A percentile compares a stretch with the other conserved stretches of the same genome.
Conservation (phyloP, 1,139 yeast genomes). For the Candida tetrigidarum region DNA sequence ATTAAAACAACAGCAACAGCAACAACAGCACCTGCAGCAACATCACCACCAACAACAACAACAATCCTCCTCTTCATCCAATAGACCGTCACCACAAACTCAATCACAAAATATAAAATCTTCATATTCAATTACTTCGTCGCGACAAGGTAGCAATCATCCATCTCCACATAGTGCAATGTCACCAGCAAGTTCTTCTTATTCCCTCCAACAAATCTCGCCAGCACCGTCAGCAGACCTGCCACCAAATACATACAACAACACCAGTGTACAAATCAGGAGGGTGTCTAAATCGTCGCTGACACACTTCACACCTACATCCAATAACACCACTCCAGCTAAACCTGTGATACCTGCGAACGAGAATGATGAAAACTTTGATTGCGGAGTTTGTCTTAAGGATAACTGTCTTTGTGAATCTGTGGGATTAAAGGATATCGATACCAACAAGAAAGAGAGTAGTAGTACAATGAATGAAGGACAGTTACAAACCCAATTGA, state of each 20-base stretch:
- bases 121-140: slow-evolving; percentile 7
- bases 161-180: slow-evolving; percentile 19
- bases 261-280: not conserved
- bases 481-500: slow-evolving; percentile 36
- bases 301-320: slow-evolving; percentile 20
- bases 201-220: slow-evolving; percentile 51
- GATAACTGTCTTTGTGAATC: slow-evolving; percentile 74
- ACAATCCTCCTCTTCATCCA: slow-evolving; percentile 3
- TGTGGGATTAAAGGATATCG: slow-evolving; percentile 53
- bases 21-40: slow-evolving; percentile 2
- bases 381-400: slow-evolving; percentile 70
- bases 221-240: slow-evolving; percentile 61
- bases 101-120: slow-evolving; percentile 9
- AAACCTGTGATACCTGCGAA: slow-evolving; percentile 4
- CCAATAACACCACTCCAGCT: slow-evolving; percentile 13
- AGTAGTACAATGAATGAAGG: slow-evolving; percentile 7
- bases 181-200: slow-evolving; percentile 38
- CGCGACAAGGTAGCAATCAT: slow-evolving; percentile 11
- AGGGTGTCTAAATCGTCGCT: slow-evolving; percentile 12
- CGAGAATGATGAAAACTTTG: slow-evolving; percentile 28
- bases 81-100: slow-evolving; percentile 7
- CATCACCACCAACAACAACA: slow-evolving; percentile 11
- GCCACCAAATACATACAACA: slow-evolving; percentile 28
- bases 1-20: slow-evolving; percentile 22
- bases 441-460: slow-evolving; percentile 6